A percentile compares a stretch with the other conserved stretches of the same genome.
phyloP scores from a whole-genome alignment of 2,329 filamentous ascomycete genomes.

The Ceratocystis harringtonii region DNA sequence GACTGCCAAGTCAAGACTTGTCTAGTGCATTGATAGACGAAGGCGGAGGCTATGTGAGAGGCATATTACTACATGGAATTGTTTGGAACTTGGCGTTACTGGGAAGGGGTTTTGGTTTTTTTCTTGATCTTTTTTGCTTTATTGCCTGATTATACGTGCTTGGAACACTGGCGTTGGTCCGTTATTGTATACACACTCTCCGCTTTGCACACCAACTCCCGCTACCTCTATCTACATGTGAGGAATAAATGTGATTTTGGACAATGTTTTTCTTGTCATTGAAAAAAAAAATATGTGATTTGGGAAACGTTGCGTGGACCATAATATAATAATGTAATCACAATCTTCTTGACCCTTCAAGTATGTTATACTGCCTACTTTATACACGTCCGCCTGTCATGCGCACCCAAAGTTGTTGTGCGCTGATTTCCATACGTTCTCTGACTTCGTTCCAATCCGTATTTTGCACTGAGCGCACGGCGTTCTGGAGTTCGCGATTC shows the following conservation, averaged over 20 bases:
- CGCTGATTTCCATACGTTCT: slow-evolving; percentile 37
- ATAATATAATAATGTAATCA: background rate
- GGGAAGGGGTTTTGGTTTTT: background rate
- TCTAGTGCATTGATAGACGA: background rate
- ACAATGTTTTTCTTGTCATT: background rate
- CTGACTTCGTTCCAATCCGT: slow-evolving; percentile 51
- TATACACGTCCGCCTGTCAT: background rate
- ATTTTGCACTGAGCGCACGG: slow-evolving; percentile 50
- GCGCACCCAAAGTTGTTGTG: slow-evolving; percentile 6
- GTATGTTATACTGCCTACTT: no score
- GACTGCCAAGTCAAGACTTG: background rate
- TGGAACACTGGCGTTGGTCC: slow-evolving; percentile 10
- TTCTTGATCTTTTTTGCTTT: slow-evolving; percentile 2
- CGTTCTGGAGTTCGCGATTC: slow-evolving; percentile 57
- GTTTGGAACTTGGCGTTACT: background rate
- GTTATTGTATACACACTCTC: background rate
- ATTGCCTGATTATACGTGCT: no score
- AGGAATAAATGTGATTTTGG: background rate
- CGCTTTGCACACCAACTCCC: background rate
- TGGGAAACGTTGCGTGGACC: no score
- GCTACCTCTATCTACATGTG: background rate
- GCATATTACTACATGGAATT: background rate
- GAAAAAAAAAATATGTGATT: no score
- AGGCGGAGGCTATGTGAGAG: background rate
- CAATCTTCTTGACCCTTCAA: background rate